Base-by-base conservation (phyloP, 345 rosid species). In the Euphorbia lathyris region DNA sequence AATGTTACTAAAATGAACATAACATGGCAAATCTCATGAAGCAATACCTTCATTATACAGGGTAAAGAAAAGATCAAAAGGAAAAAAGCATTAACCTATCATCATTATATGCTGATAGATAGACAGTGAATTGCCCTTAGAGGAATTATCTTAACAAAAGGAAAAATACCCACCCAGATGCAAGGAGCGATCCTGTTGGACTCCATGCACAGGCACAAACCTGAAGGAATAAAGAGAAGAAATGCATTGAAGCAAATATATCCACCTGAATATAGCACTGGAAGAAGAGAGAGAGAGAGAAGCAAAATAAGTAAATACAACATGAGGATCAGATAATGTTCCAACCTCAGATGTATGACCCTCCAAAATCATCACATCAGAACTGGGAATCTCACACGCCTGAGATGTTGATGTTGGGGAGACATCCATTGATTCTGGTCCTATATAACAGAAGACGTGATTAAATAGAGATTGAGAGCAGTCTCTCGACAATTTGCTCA, bases 151-250 rank as follows among this genome's bases (percentile, higher is more conserved):
- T 62, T 22, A 47, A 63, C 17, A 65, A 58, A 63, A 76, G 64
- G 65, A 60, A 66, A 80, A 71, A 42, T 65, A 81, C 96, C 66
- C 65, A 92, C 99, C 98, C 99, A 59, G 99, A 96, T 34, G 99
- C 99, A 86, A 96, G 97, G 81, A 96, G 84, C 59, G 98, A 89
- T 74, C 94, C 98, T n/a, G 95, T 79, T 34, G 99, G 99, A 84
- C 97, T 89, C 99, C 98, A 96, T 59, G 99, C 98, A 71, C 99
- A 90, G 29, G 97, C 96, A 78, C 99, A 92, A 79, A 96, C 98
- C 98, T 96, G 78, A 25, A 79, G 62, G 47, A 45, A 62, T 50
- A 65, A 69, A 64, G 32, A 68, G 27, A 63, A 4, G 2, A 38
- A 25, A 71, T 16, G 29, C 52, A 56, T 57, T 17, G 12, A 34